phyloP scores from a whole-genome alignment of 2,329 filamentous ascomycete genomes.

The Davidsoniella eucalypti region DNA sequence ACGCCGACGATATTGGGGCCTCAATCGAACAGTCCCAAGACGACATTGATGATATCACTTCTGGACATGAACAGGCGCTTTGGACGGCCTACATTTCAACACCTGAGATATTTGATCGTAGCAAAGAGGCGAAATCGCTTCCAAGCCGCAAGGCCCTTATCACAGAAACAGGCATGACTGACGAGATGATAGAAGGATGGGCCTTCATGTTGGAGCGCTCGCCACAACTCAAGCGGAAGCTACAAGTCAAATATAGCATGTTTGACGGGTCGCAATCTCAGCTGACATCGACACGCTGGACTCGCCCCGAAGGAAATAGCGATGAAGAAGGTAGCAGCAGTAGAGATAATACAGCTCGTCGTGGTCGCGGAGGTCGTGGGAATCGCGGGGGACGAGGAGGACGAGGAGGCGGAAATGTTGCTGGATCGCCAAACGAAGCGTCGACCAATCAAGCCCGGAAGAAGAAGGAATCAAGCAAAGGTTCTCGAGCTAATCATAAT shows the following conservation, averaged over 20 bases:
- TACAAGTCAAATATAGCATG: conserved; percentile 54
- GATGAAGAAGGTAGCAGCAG: conserved; percentile 21
- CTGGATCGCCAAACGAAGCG: conserved; percentile 49
- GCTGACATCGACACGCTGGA: conserved; percentile 50
- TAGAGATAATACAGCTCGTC: conserved; percentile 17
- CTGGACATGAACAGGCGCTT: conserved; percentile 51
- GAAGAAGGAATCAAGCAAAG: conserved; percentile 69
- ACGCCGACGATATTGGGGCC: conserved; percentile 79
- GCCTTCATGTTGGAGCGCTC: conserved; percentile 68
- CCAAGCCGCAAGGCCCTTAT: conserved; percentile 36
- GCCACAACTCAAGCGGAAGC: conserved; percentile 45
- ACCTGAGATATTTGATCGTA: conserved; percentile 52
- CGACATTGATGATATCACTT: conserved; percentile 29
- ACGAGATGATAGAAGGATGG: conserved; percentile 92
- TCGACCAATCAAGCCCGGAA: conserved; percentile 55
- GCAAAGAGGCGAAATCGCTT: conserved; percentile 36
- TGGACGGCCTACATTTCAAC: conserved; percentile 55
- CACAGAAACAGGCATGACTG: conserved; percentile 70
- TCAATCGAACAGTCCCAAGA: conserved; percentile 51
- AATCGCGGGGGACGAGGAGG: conserved; percentile 30
- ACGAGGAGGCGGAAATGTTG: conserved; percentile 40
- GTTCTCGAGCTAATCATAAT: conserved; percentile 72
- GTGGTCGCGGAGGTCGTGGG: conserved; percentile 30
- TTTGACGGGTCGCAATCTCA: conserved; percentile 51
- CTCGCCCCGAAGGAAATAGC: not conserved